A percentile compares a stretch with the other conserved stretches of the same genome.
Conservation (phyloP, 148 eudicot species). For the Agrostemma githago region DNA sequence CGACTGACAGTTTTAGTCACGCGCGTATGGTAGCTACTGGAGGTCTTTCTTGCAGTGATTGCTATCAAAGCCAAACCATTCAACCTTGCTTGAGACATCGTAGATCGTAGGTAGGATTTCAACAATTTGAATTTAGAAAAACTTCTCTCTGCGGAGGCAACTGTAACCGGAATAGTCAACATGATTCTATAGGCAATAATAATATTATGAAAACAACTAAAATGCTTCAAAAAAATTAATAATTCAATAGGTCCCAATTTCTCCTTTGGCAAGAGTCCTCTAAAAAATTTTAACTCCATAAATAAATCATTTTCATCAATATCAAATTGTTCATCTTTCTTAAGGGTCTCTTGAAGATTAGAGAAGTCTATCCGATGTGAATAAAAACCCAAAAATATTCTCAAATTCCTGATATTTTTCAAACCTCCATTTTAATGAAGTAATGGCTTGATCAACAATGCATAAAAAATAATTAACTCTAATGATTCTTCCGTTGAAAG, state of each 20-base stretch:
- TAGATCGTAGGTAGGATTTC: slow-evolving; percentile 20
- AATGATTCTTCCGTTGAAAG: not conserved
- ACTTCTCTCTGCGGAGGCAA: slow-evolving; percentile 26
- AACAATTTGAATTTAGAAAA: slow-evolving; percentile 24
- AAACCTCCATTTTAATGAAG: not conserved
- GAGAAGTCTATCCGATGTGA: slow-evolving; percentile 4
- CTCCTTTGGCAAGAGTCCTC: no score
- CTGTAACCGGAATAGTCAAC: slow-evolving; percentile 25
- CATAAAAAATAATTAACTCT: not conserved
- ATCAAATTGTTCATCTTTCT: slow-evolving; percentile 12
- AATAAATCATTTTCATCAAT: slow-evolving; percentile 27
- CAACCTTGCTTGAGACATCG: slow-evolving; percentile 25
- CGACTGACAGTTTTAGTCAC: no score
- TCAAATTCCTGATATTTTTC: not conserved
- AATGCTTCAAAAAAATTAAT: slow-evolving; percentile 12
- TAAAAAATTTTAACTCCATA: no score
- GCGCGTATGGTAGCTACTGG: no score
- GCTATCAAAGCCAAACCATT: slow-evolving; percentile 25
- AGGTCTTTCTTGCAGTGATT: no score
- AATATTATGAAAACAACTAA: slow-evolving; percentile 27
- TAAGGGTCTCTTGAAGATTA: slow-evolving; percentile 20
- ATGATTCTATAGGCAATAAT: slow-evolving; percentile 27
- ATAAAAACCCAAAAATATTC: not conserved
- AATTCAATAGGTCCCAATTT: slow-evolving; percentile 16
- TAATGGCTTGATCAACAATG: not conserved